Evolutionary conservation across 2,329 filamentous ascomycete genomes (phyloP), one percentile per base, ranked within the genome.

Genomic region (Pseudogymnoascus sp.): DNA sequence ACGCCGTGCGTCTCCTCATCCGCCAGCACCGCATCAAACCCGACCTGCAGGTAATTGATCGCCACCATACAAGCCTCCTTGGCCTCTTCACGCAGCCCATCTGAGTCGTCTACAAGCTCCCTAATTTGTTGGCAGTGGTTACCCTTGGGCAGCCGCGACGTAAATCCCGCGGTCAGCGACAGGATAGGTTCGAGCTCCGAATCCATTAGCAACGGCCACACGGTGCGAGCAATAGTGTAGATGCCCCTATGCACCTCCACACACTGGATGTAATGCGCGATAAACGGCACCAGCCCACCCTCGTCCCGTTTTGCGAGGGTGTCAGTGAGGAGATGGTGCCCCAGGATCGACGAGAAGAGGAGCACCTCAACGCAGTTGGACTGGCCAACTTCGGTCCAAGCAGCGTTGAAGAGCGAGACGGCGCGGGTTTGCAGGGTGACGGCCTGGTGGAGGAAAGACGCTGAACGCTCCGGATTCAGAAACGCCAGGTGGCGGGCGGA

Each of bases 401-500:
- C 60, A 16, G 69, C 63, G 60, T 74, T 72, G 62, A 75, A 77
- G 5, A 68, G 70, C 41, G 50, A 56, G n/a, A 56, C 50, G 5
- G 50, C 50, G 64, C 68, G 69, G 1, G 71, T 76, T 62, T 77
- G 75, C n/a, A 78, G 65, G 11, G 68, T 61, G 8, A 69, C 62
- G 6, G 72, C 59, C 62, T 67, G 65, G 65, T 71, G 66, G 59
- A 67, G 66, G 61, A 71, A 72, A 19, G 67, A 64, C 6, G 66
- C 63, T 0, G 70, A 65, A 7, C 63, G 65, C 10, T 67, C 66
- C 1, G 71, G 72, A 7, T 68, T 65, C 2, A 74, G 31, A 35
- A 66, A 67, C 3, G 74, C 72, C 1, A 76, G 66, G 60, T 76
- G 75, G 2, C 72, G 70, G 2, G 76, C 71, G 12, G 75, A 75